phyloP scores from a whole-genome alignment of 805 yeast species.

The Ogataea philodendri region DNA sequence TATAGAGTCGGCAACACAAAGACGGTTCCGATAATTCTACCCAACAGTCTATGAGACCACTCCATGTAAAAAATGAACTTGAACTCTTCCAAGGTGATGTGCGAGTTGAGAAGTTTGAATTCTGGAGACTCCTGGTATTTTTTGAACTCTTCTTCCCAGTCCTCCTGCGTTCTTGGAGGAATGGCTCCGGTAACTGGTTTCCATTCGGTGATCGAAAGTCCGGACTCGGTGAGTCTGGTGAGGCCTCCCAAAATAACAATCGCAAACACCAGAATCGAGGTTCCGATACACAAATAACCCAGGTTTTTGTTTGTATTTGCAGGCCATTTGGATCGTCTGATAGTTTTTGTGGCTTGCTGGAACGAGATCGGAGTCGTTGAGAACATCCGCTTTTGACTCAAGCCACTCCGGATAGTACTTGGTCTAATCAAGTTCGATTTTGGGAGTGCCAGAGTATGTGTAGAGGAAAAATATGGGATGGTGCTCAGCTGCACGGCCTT shows the following conservation, averaged over 20 bases:
- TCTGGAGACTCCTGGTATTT: slow-evolving; percentile 89
- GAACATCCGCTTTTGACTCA: slow-evolving; percentile 14
- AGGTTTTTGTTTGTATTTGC: slow-evolving; percentile 55
- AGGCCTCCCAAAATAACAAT: slow-evolving; percentile 96
- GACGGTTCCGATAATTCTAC: slow-evolving; percentile 83
- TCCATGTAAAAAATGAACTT: slow-evolving; percentile 96
- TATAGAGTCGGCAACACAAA: slow-evolving; percentile 84
- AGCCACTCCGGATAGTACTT: too few relatives aligned
- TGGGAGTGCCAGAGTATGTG: too few relatives aligned
- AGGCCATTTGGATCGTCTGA: slow-evolving; percentile 32
- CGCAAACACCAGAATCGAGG: slow-evolving; percentile 87
- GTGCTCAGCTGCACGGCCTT: not conserved
- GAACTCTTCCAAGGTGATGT: slow-evolving; percentile 86
- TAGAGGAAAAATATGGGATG: too few relatives aligned
- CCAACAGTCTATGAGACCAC: slow-evolving; percentile 94
- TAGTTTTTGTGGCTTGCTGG: slow-evolving; percentile 2
- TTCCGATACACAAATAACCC: slow-evolving; percentile 86
- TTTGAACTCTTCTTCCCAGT: slow-evolving; percentile 83
- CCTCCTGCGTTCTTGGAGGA: slow-evolving; percentile 78
- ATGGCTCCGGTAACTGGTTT: slow-evolving; percentile 93
- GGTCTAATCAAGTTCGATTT: too few relatives aligned
- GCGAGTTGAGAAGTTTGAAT: slow-evolving; percentile 82
- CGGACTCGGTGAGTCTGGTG: slow-evolving; percentile 93
- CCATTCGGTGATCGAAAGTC: slow-evolving; percentile 97
- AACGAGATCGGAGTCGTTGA: slow-evolving; percentile 15